These are phyloP conservation scores for Cordia subcordata DNA, from an alignment of 257 asterid species.

Conservation along the genomic window DNA sequence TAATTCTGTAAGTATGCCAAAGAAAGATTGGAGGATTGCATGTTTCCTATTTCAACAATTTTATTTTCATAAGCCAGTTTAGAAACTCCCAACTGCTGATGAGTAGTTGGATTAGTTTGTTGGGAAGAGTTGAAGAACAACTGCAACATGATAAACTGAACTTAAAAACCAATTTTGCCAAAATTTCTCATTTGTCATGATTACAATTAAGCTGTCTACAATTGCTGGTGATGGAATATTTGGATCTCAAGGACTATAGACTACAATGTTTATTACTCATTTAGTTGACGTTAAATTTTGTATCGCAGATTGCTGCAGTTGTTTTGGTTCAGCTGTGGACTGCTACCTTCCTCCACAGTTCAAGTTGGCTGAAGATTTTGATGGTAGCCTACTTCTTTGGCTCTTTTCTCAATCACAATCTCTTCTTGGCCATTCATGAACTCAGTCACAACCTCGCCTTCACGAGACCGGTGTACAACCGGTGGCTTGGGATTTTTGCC, in stretches of 20 bases:
- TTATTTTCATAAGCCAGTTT: no score
- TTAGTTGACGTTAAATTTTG: no score
- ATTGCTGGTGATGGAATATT: neutral
- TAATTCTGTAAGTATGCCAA: no score
- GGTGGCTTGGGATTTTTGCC: conserved; percentile 88
- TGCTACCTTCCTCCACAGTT: conserved; percentile 54
- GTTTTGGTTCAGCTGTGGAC: conserved; percentile 92
- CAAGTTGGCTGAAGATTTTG: conserved; percentile 70
- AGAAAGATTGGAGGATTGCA: no score
- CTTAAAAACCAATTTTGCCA: no score
- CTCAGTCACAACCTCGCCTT: conserved; percentile 96
- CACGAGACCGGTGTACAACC: conserved; percentile 71
- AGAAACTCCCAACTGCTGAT: no score
- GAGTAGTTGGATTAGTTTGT: no score
- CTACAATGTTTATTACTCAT: no score
- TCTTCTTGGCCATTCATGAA: conserved; percentile 92
- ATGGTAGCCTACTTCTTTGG: conserved; percentile 72
- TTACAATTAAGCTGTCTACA: neutral
- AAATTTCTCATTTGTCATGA: neutral
- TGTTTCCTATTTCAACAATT: no score
- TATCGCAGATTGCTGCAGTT: conserved; percentile 57
- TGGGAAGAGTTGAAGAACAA: neutral
- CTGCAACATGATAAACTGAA: neutral
- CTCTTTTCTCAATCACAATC: conserved; percentile 92
- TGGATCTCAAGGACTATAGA: no score